phyloP scores from a whole-genome alignment of 208 protist genomes.

The Naegleria fowleri region DNA sequence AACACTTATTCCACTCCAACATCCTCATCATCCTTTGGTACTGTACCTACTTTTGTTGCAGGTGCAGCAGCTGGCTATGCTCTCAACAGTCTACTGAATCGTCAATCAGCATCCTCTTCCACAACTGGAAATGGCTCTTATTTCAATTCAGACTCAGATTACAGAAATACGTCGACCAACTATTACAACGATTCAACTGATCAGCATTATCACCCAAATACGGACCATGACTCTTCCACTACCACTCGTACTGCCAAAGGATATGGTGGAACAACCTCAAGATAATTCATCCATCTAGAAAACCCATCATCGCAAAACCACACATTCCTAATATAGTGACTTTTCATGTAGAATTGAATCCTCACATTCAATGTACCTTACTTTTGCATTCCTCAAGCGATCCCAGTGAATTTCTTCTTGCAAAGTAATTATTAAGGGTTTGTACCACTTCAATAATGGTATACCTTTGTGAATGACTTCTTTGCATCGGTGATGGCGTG shows the following conservation, averaged over 20 bases:
- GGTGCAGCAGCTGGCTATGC: not conserved
- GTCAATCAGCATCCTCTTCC: not conserved
- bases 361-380: no score
- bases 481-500: not conserved
- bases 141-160: not conserved
- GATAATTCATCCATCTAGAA: no score
- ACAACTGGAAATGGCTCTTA: not conserved
- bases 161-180: not conserved
- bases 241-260: not conserved
- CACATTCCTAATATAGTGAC: no score
- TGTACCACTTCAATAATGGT: no score
- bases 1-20: no score
- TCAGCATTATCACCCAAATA: not conserved
- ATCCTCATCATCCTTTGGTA: not conserved
- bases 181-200: no score
- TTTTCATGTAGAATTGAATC: no score
- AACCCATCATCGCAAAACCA: no score
- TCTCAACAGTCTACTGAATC: not conserved
- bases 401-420: not conserved
- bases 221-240: not conserved
- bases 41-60: not conserved
- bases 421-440: no score
- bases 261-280: not conserved
- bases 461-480: no score
- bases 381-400: not conserved